Base-by-base conservation (phyloP, 257 asterid species). In the Fraxinus americana region DNA sequence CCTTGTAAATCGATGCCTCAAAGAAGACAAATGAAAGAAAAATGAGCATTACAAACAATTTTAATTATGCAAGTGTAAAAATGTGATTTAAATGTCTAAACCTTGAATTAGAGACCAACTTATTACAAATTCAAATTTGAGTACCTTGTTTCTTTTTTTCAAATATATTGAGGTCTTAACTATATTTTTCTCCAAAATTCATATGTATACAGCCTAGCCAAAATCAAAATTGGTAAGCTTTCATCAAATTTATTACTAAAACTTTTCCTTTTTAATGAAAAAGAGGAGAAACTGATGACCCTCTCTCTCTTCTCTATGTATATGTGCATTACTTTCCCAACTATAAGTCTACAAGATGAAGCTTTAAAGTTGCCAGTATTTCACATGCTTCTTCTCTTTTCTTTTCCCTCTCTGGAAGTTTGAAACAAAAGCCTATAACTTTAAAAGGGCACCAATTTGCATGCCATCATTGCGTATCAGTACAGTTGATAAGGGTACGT, bases 401-500 rank as follows among this genome's bases (percentile, higher is more conserved):
- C 76, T 73, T 87, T 91, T 88, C 95, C 96, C 95, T 76, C 92
- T 86, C 81, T 61, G 80, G 77, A 83, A 84, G 84, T 92, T 92
- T 91, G 87, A 91, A 86, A n/a, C 69, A 63, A 81, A 82, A 85
- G 85, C 92, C 79, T 59, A 63, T 30, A 59, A 79, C 88, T 82
- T 90, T 81, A 14, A 85, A 80, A 67, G 83, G 86, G 85, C 87
- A 81, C 89, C 36, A 81, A 88, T 85, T 91, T 88, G 96, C 92
- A 89, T 88, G 89, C 80, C 90, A 83, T 81, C 90, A 88, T 81
- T 79, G 80, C 85, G 13, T 63, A 23, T 65, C 68, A 79, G 38
- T 29, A 50, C 77, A 70, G 80, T 63, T 72, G 45, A 70, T 78
- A 79, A 79, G 87, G 86, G 93, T 88, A 89, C 86, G 94, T 90